Conservation (phyloP, 2,329 filamentous ascomycete genomes). For the Pestalotiopsis sp. region DNA sequence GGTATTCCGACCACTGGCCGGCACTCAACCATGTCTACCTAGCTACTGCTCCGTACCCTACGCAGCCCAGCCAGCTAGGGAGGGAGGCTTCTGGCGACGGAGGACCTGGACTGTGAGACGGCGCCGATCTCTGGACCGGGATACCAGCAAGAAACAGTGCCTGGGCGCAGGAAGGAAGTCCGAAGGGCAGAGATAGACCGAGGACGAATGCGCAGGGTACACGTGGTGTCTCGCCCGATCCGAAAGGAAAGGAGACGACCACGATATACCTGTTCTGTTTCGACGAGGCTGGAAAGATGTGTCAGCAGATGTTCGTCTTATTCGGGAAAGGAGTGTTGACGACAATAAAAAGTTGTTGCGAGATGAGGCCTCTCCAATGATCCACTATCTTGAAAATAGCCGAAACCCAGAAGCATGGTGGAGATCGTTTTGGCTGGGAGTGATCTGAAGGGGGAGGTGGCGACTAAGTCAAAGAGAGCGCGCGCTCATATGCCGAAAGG, state of each 20-base stretch:
- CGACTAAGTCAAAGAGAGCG: background rate
- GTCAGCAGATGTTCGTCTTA: background rate
- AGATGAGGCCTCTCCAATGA: background rate
- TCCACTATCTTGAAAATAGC: background rate
- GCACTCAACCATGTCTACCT: background rate
- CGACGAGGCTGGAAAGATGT: background rate
- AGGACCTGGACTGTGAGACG: background rate
- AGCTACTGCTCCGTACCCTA: too few species aligned
- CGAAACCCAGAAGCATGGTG: background rate
- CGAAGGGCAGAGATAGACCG: background rate
- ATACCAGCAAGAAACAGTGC: background rate
- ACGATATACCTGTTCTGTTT: background rate
- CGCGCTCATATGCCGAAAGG: background rate
- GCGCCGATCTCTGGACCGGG: background rate
- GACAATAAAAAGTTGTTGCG: background rate
- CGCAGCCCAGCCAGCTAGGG: too few species aligned
- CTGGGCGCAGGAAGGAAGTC: background rate
- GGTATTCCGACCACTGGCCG: background rate
- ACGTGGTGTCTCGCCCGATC: background rate
- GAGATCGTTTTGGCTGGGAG: background rate
- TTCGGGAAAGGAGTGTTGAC: too few species aligned
- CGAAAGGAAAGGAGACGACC: background rate
- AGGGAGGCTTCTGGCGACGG: background rate
- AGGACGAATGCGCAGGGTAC: background rate
- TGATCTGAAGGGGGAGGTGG: background rate